phyloP scores from a whole-genome alignment of 768 basidiomycete species.

The Boletus pseudopeckii region DNA sequence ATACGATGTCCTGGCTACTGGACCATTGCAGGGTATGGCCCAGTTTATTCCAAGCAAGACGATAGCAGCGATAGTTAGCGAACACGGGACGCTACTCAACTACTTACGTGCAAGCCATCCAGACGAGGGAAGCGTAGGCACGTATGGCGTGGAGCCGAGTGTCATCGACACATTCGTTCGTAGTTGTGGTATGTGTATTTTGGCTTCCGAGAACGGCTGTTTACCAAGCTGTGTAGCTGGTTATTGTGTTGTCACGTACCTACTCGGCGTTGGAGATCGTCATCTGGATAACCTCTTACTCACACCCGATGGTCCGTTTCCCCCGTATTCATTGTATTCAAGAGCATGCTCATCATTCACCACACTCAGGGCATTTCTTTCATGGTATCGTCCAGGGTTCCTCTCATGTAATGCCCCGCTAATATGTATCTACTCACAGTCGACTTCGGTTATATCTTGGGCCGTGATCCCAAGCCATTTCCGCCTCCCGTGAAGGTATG shows the following conservation, averaged over 20 bases:
- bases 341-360: neutral
- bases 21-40: conserved; percentile 88
- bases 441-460: conserved; percentile 97
- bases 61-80: conserved; percentile 90
- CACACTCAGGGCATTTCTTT: conserved; percentile 79
- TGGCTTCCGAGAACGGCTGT: neutral
- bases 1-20: conserved; percentile 92
- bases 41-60: conserved; percentile 97
- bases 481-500: conserved; percentile 98
- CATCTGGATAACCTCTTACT: conserved; percentile 94
- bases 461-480: conserved; percentile 95
- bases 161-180: conserved; percentile 96
- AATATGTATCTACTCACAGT: conserved; percentile 45
- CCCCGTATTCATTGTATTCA: neutral
- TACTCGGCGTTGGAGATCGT: conserved; percentile 95
- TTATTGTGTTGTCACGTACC: conserved; percentile 95
- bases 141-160: conserved; percentile 89
- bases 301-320: conserved; percentile 74
- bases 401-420: neutral
- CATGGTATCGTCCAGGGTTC: conserved; percentile 59
- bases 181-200: conserved; percentile 76
- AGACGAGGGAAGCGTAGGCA: conserved; percentile 92
- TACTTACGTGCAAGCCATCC: conserved; percentile 85
- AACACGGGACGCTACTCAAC: conserved; percentile 82
- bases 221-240: conserved; percentile 59